phyloP scores from a whole-genome alignment of 1,284 basidiomycete species.

The Blastosporella zonata region DNA sequence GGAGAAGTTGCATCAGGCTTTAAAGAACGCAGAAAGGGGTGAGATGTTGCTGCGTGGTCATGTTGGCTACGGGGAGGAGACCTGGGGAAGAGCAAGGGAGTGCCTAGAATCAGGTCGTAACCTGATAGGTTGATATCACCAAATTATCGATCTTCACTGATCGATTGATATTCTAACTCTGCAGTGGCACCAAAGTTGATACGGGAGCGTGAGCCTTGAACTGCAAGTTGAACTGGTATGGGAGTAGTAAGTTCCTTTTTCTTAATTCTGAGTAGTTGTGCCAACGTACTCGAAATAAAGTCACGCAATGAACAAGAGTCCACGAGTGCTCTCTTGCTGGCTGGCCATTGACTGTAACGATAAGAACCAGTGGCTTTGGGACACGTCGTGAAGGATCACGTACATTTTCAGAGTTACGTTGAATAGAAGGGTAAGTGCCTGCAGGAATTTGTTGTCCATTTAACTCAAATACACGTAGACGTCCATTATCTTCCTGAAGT shows the following conservation, averaged over 20 bases:
- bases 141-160: conserved; percentile 15
- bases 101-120: conserved; percentile 31
- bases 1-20: conserved; percentile 4
- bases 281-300: not conserved
- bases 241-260: not conserved
- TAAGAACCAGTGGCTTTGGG: conserved; percentile 30
- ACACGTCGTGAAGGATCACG: conserved; percentile 25
- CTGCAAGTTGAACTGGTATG: not conserved
- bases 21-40: conserved; percentile 1
- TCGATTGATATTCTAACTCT: not conserved
- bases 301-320: conserved; percentile 29
- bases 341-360: conserved; percentile 31
- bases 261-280: not conserved
- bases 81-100: conserved; percentile 27
- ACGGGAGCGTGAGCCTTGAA: not conserved
- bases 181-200: not conserved
- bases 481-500: not conserved
- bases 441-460: conserved; percentile 5
- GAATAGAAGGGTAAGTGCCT: conserved; percentile 7
- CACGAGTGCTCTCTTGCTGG: conserved; percentile 24
- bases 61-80: conserved; percentile 6
- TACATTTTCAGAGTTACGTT: conserved; percentile 15
- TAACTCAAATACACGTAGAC: not conserved
- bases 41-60: not conserved
- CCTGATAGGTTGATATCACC: conserved; percentile 24